A percentile compares a stretch with the other conserved stretches of the same genome.
These are phyloP conservation scores for Larix sibirica DNA, from an alignment of 83 land plant species.

Conservation along the genomic window DNA sequence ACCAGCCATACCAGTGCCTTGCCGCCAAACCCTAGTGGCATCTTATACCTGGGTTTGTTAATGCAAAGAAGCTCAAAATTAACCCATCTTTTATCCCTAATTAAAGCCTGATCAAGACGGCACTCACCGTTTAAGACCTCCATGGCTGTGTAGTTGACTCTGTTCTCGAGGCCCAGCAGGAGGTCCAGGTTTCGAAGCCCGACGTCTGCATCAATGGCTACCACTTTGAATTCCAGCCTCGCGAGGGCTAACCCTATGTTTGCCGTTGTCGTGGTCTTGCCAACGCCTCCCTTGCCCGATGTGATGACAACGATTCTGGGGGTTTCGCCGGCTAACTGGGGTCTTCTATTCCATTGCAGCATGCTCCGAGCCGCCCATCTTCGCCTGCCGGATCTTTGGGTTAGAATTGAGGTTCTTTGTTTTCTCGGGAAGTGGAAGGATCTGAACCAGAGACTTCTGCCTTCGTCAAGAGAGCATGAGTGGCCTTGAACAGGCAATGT, in stretches of 20 bases:
- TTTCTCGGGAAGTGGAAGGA: no score
- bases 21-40: conserved; percentile 91
- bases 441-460: background rate
- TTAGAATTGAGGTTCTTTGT: background rate
- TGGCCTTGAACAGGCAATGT: background rate
- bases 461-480: background rate
- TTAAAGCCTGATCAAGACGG: conserved; percentile 93
- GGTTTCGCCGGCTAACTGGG: conserved; percentile 74
- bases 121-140: conserved; percentile 95
- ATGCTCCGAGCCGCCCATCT: conserved; percentile 18
- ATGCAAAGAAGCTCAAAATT: conserved; percentile 90
- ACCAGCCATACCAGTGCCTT: conserved; percentile 94
- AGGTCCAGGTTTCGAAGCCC: conserved; percentile 98
- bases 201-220: conserved; percentile 97
- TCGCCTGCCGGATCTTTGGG: background rate
- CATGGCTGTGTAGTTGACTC: conserved; percentile 94
- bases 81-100: conserved; percentile 91
- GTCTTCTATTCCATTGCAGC: conserved; percentile 83
- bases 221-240: conserved; percentile 87
- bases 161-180: conserved; percentile 92
- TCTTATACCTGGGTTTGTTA: conserved; percentile 88
- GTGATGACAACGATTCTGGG: conserved; percentile 97
- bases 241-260: conserved; percentile 91
- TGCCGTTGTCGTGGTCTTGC: conserved; percentile 96
- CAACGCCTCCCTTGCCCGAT: conserved; percentile 98